Conservation (phyloP, 768 basidiomycete genomes). For the Dioszegia crocea region DNA sequence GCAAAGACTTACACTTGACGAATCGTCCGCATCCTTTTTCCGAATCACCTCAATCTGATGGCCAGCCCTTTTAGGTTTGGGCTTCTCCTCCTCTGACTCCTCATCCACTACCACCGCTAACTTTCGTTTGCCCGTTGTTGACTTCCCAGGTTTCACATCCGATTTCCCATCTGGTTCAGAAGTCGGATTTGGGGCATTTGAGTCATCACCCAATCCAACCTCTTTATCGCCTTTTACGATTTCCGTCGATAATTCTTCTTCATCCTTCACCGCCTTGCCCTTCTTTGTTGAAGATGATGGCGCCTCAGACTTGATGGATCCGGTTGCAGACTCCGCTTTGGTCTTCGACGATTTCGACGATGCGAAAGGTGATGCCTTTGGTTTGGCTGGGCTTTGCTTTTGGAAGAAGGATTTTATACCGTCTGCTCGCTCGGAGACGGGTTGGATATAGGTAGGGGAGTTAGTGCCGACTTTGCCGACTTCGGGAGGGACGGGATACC, state of each 20-base stretch:
- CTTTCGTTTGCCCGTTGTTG: constrained; percentile 12
- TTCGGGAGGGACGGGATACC: constrained; percentile 83
- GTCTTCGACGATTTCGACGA: background rate
- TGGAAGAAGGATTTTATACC: constrained; percentile 58
- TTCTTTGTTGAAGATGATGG: background rate
- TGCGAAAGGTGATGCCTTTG: constrained; percentile 7
- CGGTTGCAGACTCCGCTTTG: background rate
- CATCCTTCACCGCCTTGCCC: constrained; percentile 14
- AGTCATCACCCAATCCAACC: constrained; percentile 41
- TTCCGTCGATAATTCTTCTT: constrained; percentile 16
- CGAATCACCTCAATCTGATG: constrained; percentile 37
- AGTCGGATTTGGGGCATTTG: constrained; percentile 39
- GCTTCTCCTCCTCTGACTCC: constrained; percentile 5
- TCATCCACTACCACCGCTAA: constrained; percentile 10
- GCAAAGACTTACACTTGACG: constrained; percentile 19
- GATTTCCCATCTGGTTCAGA: constrained; percentile 5
- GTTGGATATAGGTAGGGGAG: constrained; percentile 74
- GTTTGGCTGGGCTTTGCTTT: constrained; percentile 33
- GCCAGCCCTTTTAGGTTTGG: constrained; percentile 21
- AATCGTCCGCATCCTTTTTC: constrained; percentile 15
- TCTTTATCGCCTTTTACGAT: constrained; percentile 22
- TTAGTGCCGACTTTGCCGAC: constrained; percentile 86
- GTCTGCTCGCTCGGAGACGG: constrained; percentile 71
- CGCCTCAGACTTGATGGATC: background rate
- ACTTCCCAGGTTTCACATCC: background rate